Conservation (phyloP, 106 monocot genomes). For the Platanthera guangdongensis region DNA sequence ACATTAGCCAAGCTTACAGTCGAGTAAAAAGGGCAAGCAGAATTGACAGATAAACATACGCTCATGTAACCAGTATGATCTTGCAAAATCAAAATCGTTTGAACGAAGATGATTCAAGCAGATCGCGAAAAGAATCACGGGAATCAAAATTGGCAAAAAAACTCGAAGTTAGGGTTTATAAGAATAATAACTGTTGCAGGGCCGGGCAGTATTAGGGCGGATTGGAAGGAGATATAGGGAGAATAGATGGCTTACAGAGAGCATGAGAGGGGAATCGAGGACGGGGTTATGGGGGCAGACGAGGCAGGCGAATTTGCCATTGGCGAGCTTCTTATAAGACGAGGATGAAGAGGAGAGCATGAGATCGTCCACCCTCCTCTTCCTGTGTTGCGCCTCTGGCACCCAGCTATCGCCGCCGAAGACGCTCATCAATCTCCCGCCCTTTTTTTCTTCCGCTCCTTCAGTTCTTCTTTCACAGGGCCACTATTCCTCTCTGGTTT, state of each 20-base stretch:
- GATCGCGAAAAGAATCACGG: not conserved
- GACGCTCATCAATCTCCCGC: conserved; percentile 38
- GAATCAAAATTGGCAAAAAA: not conserved
- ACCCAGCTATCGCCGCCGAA: conserved; percentile 85
- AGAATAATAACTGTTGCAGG: not conserved
- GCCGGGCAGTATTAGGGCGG: not conserved
- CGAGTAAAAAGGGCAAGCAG: not conserved
- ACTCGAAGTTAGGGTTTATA: not conserved
- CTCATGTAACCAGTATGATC: not conserved
- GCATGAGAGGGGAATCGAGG: conserved; percentile 54
- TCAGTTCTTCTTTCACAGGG: not conserved
- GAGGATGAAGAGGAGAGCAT: conserved; percentile 25
- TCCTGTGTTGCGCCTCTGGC: conserved; percentile 54
- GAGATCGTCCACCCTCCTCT: conserved; percentile 61
- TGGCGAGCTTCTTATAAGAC: conserved; percentile 51
- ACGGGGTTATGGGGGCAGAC: conserved; percentile 58
- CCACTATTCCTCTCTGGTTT: not conserved
- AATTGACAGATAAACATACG: not conserved
- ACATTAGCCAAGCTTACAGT: not conserved
- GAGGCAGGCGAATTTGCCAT: conserved; percentile 61
- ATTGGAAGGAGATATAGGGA: not conserved
- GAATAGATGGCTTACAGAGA: conserved; percentile 34
- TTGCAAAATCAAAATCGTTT: not conserved
- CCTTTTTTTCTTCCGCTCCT: not conserved
- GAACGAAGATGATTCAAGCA: not conserved